Evolutionary conservation across 2,329 filamentous ascomycete genomes (phyloP).

Genomic region (Ceratocystis cacaofunesta): DNA sequence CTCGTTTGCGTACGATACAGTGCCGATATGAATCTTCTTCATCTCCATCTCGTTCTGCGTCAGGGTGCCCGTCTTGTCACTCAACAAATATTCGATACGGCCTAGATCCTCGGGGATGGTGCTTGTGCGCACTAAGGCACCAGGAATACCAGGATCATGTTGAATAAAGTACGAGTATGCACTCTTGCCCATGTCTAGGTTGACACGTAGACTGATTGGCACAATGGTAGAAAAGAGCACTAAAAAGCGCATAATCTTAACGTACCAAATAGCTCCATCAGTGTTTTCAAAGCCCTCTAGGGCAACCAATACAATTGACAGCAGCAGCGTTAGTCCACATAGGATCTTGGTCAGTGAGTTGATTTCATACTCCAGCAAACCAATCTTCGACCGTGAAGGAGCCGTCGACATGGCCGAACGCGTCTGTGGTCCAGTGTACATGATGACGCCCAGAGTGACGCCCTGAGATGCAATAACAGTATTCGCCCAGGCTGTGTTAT

Average conservation of each 20-base stretch:
- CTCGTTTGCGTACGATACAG: constrained; percentile 94
- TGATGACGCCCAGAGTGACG: constrained; percentile 71
- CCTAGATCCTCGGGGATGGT: constrained; percentile 95
- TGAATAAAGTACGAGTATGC: constrained; percentile 96
- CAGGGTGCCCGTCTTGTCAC: constrained; percentile 94
- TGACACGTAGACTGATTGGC: constrained; percentile 89
- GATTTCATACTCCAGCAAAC: constrained; percentile 87
- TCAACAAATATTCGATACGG: constrained; percentile 87
- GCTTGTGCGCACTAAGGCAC: constrained; percentile 85
- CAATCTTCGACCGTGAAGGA: constrained; percentile 82
- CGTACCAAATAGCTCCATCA: constrained; percentile 65
- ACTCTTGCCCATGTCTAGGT: constrained; percentile 92
- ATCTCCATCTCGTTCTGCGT: constrained; percentile 98
- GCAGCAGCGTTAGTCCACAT: constrained; percentile 68
- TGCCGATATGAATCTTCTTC: constrained; percentile 96
- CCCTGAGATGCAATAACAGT: constrained; percentile 91
- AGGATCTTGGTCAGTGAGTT: constrained; percentile 95
- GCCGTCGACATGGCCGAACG: constrained; percentile 87
- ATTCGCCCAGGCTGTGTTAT: constrained; percentile 98
- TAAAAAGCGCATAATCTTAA: constrained; percentile 94
- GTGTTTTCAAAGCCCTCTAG: constrained; percentile 64
- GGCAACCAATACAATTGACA: constrained; percentile 79
- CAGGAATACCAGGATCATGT: constrained; percentile 74
- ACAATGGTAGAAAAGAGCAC: constrained; percentile 99
- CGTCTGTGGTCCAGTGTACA: constrained; percentile 91